Base-by-base conservation (phyloP, 139 green algal species). In the Chlamydomonas incerta region DNA sequence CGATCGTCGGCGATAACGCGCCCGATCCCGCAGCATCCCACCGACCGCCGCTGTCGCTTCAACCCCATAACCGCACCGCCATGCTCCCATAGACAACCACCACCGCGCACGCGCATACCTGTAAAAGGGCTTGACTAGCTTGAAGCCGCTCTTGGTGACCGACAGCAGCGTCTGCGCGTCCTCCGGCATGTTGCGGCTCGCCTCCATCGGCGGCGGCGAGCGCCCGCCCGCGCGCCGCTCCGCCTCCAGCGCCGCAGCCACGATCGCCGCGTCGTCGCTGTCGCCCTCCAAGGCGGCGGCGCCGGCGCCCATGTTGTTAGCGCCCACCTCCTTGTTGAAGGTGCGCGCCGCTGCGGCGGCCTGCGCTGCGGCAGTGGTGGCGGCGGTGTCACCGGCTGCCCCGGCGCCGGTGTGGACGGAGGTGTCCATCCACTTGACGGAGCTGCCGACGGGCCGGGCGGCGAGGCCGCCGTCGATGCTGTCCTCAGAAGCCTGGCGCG, bases 111-210 rank as follows among this genome's bases (percentile, higher is more conserved):
- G 10, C 26, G 26, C 71, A 24, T 34, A 87, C 82, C 82, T 87
- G 82, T 70, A 90, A 37, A 68, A 91, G 68, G 70, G 82, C 77
- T 74, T 84, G 63, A 80, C 83, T 28, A 80, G 52, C 34, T 83
- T 83, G 50, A 87, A 86, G 52, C 82, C 83, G 20, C 31, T 66
- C 46, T 82, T 88, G 28, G 73, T 72, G 14, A 83, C 52, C 14
- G 83, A 84, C 33, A 88, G 34, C 76, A 83, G 63, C 46, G 80
- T 77, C 55, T 86, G 69, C 35, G 29, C 70, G 69, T 20, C 73
- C 50, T 18, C 55, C 50, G 15, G 31, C 14, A 52, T 69, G 52
- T 24, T 21, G 55, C 55, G 18, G 55, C 55, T 24, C 8, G 9
- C 52, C 31, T 60, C 18, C 18, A 21, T 6, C 20, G 18, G 55